These are phyloP conservation scores for Linanthus parryae DNA, from an alignment of 148 eudicot species.

Conservation along the genomic window DNA sequence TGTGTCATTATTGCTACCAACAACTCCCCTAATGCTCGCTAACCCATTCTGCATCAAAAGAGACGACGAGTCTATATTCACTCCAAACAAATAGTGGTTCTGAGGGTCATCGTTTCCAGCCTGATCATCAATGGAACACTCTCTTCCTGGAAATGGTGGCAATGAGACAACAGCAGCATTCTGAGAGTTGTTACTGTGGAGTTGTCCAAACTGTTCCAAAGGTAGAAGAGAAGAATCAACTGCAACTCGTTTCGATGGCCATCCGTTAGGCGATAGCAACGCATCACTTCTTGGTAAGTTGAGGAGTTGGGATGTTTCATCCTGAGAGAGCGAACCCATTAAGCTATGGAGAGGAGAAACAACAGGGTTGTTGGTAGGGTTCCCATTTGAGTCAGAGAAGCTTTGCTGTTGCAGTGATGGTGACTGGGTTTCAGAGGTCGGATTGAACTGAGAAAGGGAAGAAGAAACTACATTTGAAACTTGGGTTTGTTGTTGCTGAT, in stretches of 20 bases:
- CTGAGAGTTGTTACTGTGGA: constrained; percentile 47
- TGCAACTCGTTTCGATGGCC: constrained; percentile 53
- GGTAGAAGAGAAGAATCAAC: constrained; percentile 57
- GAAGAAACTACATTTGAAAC: constrained; percentile 27
- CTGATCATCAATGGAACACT: constrained; percentile 49
- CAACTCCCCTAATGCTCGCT: constrained; percentile 35
- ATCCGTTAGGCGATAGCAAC: constrained; percentile 45
- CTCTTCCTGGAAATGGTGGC: constrained; percentile 78
- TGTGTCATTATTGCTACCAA: constrained; percentile 40
- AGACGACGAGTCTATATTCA: constrained; percentile 40
- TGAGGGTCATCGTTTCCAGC: constrained; percentile 51
- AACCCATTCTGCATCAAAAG: constrained; percentile 55
- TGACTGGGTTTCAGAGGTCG: constrained; percentile 43
- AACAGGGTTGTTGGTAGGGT: constrained; percentile 30
- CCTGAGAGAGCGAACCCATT: constrained; percentile 61
- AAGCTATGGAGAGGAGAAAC: constrained; percentile 58
- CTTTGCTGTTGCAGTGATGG: constrained; percentile 36
- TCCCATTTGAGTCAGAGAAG: constrained; percentile 31
- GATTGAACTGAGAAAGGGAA: constrained; percentile 39
- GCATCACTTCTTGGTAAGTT: constrained; percentile 38
- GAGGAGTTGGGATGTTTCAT: constrained; percentile 46
- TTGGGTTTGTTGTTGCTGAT: constrained; percentile 29
- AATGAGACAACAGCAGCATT: constrained; percentile 41
- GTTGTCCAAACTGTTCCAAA: constrained; percentile 38
- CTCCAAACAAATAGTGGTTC: constrained; percentile 59